These are phyloP conservation scores for Xylaria digitata DNA, from an alignment of 2,329 filamentous ascomycete genomes.

Conservation along the genomic window DNA sequence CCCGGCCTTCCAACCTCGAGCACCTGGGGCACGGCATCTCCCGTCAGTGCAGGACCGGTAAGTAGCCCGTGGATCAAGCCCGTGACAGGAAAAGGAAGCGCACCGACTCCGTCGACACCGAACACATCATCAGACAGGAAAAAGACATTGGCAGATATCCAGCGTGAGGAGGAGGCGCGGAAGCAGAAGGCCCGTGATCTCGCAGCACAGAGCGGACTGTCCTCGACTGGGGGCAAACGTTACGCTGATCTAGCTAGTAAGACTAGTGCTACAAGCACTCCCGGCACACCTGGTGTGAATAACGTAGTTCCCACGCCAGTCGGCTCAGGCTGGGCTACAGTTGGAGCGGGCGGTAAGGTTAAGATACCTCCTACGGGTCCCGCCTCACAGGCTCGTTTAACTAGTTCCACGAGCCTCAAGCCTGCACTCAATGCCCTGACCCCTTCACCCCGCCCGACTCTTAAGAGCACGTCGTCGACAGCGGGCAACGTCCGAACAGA, in stretches of 20 bases:
- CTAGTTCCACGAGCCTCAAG: conserved; percentile 59
- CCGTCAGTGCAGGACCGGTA: conserved; percentile 66
- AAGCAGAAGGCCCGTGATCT: conserved; percentile 77
- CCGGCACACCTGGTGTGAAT: conserved; percentile 55
- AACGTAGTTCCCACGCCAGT: conserved; percentile 56
- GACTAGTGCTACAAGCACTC: conserved; percentile 54
- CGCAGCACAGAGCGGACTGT: conserved; percentile 60
- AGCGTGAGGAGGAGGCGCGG: conserved; percentile 91
- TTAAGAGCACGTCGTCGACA: conserved; percentile 62
- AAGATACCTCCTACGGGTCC: conserved; percentile 78
- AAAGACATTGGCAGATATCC: conserved; percentile 95
- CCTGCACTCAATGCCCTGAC: conserved; percentile 52
- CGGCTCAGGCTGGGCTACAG: conserved; percentile 86
- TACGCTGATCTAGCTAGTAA: conserved; percentile 96
- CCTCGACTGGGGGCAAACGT: conserved; percentile 76
- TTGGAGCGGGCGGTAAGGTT: conserved; percentile 91
- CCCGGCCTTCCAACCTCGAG: conserved; percentile 87
- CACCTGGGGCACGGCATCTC: conserved; percentile 87
- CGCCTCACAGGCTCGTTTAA: conserved; percentile 60
- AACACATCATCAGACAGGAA: conserved; percentile 63
- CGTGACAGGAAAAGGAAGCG: conserved; percentile 57
- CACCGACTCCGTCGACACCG: conserved; percentile 49
- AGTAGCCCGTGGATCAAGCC: conserved; percentile 76
- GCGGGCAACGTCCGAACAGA: conserved; percentile 57
- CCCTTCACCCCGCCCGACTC: conserved; percentile 61